Evolutionary conservation across 2,329 filamentous ascomycete species (phyloP).

Genomic region (Claviceps citrina): DNA sequence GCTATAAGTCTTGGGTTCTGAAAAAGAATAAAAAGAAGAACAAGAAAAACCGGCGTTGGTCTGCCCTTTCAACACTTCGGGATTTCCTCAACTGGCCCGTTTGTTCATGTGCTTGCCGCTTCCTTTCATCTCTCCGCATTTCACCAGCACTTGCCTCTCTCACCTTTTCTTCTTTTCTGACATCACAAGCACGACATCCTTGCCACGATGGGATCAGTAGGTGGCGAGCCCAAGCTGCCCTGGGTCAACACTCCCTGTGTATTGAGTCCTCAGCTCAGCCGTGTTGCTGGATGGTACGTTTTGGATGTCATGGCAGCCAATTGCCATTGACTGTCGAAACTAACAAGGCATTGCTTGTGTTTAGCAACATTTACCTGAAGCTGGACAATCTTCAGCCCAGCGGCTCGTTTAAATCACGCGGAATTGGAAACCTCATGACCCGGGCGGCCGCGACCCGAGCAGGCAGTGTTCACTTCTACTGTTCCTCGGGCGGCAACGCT

Average conservation of each 20-base stretch:
- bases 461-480: conserved; percentile 53
- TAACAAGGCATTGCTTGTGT: not conserved
- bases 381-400: conserved; percentile 74
- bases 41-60: no score
- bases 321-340: not conserved
- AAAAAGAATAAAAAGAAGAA: no score
- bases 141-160: conserved; percentile 1
- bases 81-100: conserved; percentile 3
- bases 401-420: conserved; percentile 73
- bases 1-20: not conserved
- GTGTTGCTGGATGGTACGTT: conserved; percentile 54
- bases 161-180: not conserved
- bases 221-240: conserved; percentile 29
- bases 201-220: conserved; percentile 25
- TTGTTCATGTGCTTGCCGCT: not conserved
- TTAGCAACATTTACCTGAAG: conserved; percentile 65
- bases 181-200: not conserved
- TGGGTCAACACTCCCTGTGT: conserved; percentile 61
- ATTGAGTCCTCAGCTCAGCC: conserved; percentile 50
- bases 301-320: not conserved
- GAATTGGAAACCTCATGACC: conserved; percentile 55
- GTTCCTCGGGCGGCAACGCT: conserved; percentile 68
- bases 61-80: conserved; percentile 1
- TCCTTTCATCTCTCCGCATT: not conserved
- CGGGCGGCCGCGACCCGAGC: conserved; percentile 19